A percentile compares a stretch with the other conserved stretches of the same genome.
These are phyloP conservation scores for Phytophthora fragariaefolia DNA, from an alignment of 352 stramenopile genomes.

Conservation along the genomic window DNA sequence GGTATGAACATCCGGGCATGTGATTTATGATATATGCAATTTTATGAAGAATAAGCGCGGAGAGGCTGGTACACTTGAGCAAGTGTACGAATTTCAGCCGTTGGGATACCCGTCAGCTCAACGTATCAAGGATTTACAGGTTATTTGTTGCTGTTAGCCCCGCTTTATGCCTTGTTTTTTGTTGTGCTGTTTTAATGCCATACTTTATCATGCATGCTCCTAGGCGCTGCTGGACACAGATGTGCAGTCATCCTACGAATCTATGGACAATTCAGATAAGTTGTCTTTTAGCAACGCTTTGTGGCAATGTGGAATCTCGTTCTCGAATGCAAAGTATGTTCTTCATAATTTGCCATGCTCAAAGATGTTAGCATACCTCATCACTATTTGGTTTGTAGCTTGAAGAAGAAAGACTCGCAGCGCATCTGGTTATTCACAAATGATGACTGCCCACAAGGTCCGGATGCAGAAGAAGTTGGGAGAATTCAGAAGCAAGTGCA, in stretches of 20 bases:
- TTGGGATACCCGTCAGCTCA: slow-evolving; percentile 76
- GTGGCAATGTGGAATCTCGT: slow-evolving; percentile 84
- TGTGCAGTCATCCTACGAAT: slow-evolving; percentile 50
- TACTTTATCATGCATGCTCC: neutral
- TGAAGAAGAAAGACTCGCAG: slow-evolving; percentile 89
- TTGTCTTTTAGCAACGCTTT: slow-evolving; percentile 84
- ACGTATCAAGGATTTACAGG: slow-evolving; percentile 79
- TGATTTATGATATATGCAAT: no score
- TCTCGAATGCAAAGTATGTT: slow-evolving; percentile 79
- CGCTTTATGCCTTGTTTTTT: neutral
- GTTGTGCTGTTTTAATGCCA: neutral
- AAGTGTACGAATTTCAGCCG: slow-evolving; percentile 80
- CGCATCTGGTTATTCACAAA: slow-evolving; percentile 91
- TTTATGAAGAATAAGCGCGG: slow-evolving; percentile 56
- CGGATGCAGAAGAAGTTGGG: slow-evolving; percentile 64
- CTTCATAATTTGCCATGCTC: neutral
- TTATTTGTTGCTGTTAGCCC: slow-evolving; percentile 1
- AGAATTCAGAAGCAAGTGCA: slow-evolving; percentile 83
- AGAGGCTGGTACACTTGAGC: slow-evolving; percentile 64
- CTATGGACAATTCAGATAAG: slow-evolving; percentile 65
- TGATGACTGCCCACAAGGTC: slow-evolving; percentile 57
- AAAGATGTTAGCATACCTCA: slow-evolving; percentile 1
- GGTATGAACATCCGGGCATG: no score
- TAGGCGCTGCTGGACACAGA: slow-evolving; percentile 59
- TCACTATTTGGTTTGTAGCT: slow-evolving; percentile 32